Conservation (phyloP, 169 alveolate species). For the Fabrea salina region DNA sequence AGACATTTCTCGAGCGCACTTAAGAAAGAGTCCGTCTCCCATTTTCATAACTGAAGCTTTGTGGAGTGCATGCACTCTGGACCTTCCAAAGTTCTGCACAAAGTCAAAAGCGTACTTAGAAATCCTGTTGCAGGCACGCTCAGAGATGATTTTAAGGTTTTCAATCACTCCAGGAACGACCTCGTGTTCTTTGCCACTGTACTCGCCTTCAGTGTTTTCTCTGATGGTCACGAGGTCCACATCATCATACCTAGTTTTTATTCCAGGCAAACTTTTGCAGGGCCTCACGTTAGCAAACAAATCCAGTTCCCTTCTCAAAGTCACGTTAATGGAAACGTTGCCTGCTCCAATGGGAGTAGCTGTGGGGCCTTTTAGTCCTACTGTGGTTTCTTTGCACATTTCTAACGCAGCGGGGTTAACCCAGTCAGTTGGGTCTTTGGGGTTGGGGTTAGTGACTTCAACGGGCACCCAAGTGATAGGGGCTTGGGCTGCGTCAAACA, state of each 20-base stretch:
- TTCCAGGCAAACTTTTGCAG: conserved; percentile 54
- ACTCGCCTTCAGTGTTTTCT: conserved; percentile 78
- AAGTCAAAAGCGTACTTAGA: conserved; percentile 67
- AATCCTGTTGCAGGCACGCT: conserved; percentile 53
- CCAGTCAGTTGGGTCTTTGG: conserved; percentile 46
- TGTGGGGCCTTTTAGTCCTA: conserved; percentile 66
- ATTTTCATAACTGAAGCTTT: conserved; percentile 81
- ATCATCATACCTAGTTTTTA: conserved; percentile 45
- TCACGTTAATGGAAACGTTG: conserved; percentile 61
- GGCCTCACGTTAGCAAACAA: conserved; percentile 73
- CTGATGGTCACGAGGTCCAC: conserved; percentile 73
- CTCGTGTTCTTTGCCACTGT: conserved; percentile 66
- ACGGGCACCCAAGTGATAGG: conserved; percentile 64
- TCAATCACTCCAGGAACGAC: conserved; percentile 62
- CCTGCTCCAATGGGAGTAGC: conserved; percentile 73
- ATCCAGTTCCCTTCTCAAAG: conserved; percentile 56
- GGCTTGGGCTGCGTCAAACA: conserved; percentile 56
- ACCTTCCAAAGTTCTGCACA: conserved; percentile 53
- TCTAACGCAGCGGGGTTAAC: conserved; percentile 44
- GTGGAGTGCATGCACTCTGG: conserved; percentile 67
- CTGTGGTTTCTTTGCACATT: conserved; percentile 36
- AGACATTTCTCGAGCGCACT: conserved; percentile 67
- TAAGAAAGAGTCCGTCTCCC: conserved; percentile 77
- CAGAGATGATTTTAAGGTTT: conserved; percentile 58
- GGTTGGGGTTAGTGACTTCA: conserved; percentile 37